Conservation (phyloP, 83 land plant species). For the Picea abies region DNA sequence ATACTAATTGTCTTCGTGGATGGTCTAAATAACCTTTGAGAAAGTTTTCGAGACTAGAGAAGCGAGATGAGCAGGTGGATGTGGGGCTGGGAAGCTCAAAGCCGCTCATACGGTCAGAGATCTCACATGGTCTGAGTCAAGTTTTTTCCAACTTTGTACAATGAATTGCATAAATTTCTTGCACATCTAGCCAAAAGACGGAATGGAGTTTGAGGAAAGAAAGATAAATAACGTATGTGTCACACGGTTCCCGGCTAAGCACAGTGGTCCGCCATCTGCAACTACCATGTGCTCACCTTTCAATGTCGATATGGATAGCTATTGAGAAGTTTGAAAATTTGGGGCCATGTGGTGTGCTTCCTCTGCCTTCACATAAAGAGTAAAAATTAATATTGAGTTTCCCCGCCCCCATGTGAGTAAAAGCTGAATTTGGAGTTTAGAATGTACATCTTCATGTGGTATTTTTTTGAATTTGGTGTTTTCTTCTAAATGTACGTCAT, state of each 20-base stretch:
- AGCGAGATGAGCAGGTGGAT: background rate
- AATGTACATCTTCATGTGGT: too few species aligned
- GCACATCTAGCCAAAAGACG: background rate
- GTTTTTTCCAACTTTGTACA: background rate
- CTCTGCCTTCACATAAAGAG: background rate
- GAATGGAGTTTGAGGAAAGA: background rate
- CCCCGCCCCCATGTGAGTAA: too few species aligned
- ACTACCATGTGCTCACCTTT: constrained; percentile 11
- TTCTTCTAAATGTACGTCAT: too few species aligned
- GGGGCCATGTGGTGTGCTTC: background rate
- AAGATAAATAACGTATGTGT: background rate
- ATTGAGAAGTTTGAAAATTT: background rate
- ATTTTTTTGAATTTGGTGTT: too few species aligned
- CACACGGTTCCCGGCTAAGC: background rate
- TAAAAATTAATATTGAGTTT: too few species aligned
- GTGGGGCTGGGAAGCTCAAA: background rate
- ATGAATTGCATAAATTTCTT: background rate
- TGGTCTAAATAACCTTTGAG: background rate
- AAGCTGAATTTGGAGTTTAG: background rate
- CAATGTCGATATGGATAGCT: background rate
- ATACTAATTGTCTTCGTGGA: background rate
- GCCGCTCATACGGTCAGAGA: background rate
- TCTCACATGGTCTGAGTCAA: constrained; percentile 1
- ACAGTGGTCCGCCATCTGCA: background rate
- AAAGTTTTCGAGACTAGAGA: background rate